phyloP scores from a whole-genome alignment of 257 asterid species.

The Jaltomata sinuosa region DNA sequence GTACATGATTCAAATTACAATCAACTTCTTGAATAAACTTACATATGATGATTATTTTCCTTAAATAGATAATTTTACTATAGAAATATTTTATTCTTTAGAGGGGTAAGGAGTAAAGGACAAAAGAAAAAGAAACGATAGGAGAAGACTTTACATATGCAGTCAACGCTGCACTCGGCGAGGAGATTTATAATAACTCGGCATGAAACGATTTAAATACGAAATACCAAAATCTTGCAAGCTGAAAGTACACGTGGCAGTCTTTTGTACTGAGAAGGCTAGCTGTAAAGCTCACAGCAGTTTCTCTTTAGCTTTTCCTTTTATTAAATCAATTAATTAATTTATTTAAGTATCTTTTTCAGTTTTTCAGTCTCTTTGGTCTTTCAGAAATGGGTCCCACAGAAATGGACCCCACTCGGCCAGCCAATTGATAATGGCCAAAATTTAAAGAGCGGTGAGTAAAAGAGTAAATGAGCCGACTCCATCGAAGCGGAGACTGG shows the following conservation, averaged over 20 bases:
- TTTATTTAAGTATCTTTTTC: not conserved
- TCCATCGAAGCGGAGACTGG: not conserved
- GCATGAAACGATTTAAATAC: too few species aligned
- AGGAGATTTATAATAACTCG: not conserved
- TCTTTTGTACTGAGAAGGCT: not conserved
- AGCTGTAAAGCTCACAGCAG: not conserved
- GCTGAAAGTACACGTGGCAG: slow-evolving; percentile 18
- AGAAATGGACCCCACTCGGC: not conserved
- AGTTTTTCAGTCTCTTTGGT: not conserved
- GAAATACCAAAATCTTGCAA: not conserved
- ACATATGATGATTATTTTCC: too few species aligned
- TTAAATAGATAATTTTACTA: too few species aligned
- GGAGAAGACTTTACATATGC: too few species aligned
- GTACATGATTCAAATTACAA: too few species aligned
- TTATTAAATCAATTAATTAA: not conserved
- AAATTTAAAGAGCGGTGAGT: not conserved
- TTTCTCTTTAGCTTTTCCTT: not conserved
- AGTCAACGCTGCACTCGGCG: not conserved
- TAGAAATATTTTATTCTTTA: too few species aligned
- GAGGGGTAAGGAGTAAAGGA: too few species aligned
- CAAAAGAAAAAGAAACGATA: too few species aligned
- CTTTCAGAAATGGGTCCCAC: not conserved
- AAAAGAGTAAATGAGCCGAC: not conserved
- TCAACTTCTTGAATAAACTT: too few species aligned
- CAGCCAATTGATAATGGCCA: not conserved